Conservation (phyloP, 495 filamentous ascomycete species). For the Tuber magnatum region DNA sequence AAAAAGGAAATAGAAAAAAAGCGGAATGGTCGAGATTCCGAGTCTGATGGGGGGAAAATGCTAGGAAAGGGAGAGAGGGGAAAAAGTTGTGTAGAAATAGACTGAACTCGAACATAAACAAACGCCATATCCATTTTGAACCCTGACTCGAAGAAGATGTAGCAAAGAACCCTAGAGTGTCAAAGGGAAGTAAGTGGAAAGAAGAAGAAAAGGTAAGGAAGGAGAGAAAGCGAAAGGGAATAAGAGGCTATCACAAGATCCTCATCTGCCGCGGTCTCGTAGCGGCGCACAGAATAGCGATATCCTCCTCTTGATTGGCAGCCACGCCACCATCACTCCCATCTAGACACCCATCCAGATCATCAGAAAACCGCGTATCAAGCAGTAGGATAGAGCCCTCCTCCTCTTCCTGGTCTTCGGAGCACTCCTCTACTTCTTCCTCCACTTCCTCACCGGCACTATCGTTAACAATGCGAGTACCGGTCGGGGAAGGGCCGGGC, state of each 20-base stretch:
- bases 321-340: conserved; percentile 20
- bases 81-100: background rate
- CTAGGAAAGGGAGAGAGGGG: background rate
- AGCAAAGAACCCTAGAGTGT: conserved; percentile 1
- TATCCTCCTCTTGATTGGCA: conserved; percentile 19
- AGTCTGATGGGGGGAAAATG: background rate
- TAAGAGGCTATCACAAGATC: conserved; percentile 23
- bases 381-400: conserved; percentile 10
- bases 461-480: conserved; percentile 32
- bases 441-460: conserved; percentile 8
- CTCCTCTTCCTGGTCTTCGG: conserved; percentile 31
- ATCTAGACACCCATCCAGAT: conserved; percentile 28
- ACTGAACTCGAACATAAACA: background rate
- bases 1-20: background rate
- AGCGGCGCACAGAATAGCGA: conserved; percentile 23
- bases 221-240: background rate
- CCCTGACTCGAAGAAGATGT: background rate
- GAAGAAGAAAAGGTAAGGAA: background rate
- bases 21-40: background rate
- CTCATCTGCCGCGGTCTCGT: conserved; percentile 35
- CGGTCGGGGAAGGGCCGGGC: conserved; percentile 28
- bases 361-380: conserved; percentile 29
- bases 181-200: background rate
- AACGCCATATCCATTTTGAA: conserved; percentile 2
- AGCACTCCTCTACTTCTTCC: conserved; percentile 10